Percentiles rank a stretch among this genome's conserved stretches.
Evolutionary conservation across 2,329 filamentous ascomycete species (phyloP).

Genomic region (Fusarium scirpi): DNA sequence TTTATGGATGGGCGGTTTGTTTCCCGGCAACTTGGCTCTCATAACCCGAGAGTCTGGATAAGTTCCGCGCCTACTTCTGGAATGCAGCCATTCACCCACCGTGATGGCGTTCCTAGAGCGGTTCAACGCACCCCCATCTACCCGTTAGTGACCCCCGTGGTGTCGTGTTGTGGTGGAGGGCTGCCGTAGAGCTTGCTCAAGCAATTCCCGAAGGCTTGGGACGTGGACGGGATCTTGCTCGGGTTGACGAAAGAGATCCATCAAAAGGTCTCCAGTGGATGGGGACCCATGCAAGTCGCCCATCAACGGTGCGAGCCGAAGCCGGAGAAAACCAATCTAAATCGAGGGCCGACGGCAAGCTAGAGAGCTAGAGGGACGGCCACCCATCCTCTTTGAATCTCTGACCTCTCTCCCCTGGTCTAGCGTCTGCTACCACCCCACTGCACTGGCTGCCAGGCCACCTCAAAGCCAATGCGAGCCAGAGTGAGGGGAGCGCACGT

Average conservation of each 20-base stretch:
- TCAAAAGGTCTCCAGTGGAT: slow-evolving; percentile 40
- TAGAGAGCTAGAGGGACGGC: slow-evolving; percentile 24
- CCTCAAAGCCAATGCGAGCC: slow-evolving; percentile 32
- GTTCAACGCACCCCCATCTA: slow-evolving; percentile 26
- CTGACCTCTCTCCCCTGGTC: slow-evolving; percentile 37
- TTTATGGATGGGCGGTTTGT: slow-evolving; percentile 16
- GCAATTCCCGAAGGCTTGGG: slow-evolving; percentile 48
- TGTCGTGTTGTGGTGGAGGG: slow-evolving; percentile 31
- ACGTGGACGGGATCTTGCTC: slow-evolving; percentile 46
- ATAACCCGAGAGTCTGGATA: slow-evolving; percentile 28
- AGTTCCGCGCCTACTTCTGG: slow-evolving; percentile 14
- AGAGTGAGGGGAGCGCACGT: slow-evolving; percentile 48
- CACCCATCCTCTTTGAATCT: slow-evolving; percentile 34
- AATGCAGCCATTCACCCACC: slow-evolving; percentile 17
- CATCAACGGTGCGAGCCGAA: slow-evolving; percentile 55
- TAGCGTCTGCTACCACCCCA: slow-evolving; percentile 42
- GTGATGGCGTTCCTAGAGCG: slow-evolving; percentile 5
- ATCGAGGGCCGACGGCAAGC: slow-evolving; percentile 48
- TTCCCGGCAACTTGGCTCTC: slow-evolving; percentile 38
- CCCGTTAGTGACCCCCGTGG: slow-evolving; percentile 24
- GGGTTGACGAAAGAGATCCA: slow-evolving; percentile 43
- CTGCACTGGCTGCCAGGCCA: slow-evolving; percentile 36
- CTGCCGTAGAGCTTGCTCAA: slow-evolving; percentile 25
- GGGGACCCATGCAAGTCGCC: slow-evolving; percentile 48
- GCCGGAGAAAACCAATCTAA: slow-evolving; percentile 52